A percentile compares a stretch with the other conserved stretches of the same genome.
Evolutionary conservation across 495 filamentous ascomycete species (phyloP).

Genomic region (Penicillium taxi): DNA sequence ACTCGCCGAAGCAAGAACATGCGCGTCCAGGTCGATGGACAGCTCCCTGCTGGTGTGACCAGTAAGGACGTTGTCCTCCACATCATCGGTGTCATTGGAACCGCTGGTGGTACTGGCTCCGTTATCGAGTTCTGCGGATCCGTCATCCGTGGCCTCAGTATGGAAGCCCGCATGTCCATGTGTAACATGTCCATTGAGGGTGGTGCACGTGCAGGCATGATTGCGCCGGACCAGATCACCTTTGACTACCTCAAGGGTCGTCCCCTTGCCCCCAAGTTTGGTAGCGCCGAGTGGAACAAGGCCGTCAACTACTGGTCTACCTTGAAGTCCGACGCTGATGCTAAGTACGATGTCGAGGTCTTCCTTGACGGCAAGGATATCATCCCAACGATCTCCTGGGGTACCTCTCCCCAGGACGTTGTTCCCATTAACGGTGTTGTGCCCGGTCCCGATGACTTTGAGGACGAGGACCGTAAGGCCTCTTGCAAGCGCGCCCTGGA

Average conservation of each 20-base stretch:
- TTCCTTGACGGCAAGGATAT: slow-evolving; percentile 89
- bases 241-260: slow-evolving; percentile 90
- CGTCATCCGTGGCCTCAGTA: slow-evolving; percentile 79
- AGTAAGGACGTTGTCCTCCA: slow-evolving; percentile 95
- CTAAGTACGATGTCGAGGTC: slow-evolving; percentile 79
- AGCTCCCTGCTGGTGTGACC: slow-evolving; percentile 84
- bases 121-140: slow-evolving; percentile 97
- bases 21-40: slow-evolving; percentile 89
- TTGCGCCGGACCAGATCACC: slow-evolving; percentile 88
- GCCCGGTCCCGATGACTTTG: slow-evolving; percentile 79
- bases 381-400: slow-evolving; percentile 89
- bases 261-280: slow-evolving; percentile 77
- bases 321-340: slow-evolving; percentile 74
- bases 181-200: slow-evolving; percentile 99
- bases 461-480: slow-evolving; percentile 65
- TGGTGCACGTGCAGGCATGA: slow-evolving; percentile 92
- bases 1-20: slow-evolving; percentile 97
- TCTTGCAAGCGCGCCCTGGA: slow-evolving; percentile 75
- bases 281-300: slow-evolving; percentile 81
- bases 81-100: slow-evolving; percentile 89
- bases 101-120: slow-evolving; percentile 85
- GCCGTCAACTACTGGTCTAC: slow-evolving; percentile 84
- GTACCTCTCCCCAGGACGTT: slow-evolving; percentile 93
- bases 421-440: slow-evolving; percentile 86
- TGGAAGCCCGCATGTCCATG: slow-evolving; percentile 98